A percentile compares a stretch with the other conserved stretches of the same genome.
Conservation (phyloP, 106 monocot genomes). For the Dioscorea dumetorum region DNA sequence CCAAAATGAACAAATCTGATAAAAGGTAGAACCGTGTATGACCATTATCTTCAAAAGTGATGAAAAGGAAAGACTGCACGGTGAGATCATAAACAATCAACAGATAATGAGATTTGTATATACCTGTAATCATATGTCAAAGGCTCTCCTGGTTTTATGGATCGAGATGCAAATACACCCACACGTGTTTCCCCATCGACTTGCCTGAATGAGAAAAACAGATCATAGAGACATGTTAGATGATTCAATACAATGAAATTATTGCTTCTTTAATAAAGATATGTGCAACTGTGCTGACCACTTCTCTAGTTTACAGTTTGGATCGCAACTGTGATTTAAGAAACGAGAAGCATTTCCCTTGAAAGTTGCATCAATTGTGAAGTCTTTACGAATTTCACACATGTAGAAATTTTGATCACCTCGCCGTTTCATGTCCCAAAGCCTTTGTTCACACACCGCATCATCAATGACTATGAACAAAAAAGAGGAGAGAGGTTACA, state of each 20-base stretch:
- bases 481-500: background rate
- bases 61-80: too few relatives aligned
- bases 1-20: slow-evolving; percentile 90
- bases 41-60: background rate
- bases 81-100: too few relatives aligned
- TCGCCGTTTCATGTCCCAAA: slow-evolving; percentile 91
- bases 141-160: slow-evolving; percentile 71
- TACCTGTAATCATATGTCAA: slow-evolving; percentile 98
- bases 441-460: slow-evolving; percentile 81
- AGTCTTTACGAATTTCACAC: slow-evolving; percentile 92
- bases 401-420: slow-evolving; percentile 93
- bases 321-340: slow-evolving; percentile 93
- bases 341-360: slow-evolving; percentile 95
- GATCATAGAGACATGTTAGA: background rate
- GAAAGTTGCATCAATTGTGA: slow-evolving; percentile 97
- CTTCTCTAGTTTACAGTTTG: slow-evolving; percentile 96
- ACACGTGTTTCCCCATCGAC: slow-evolving; percentile 98
- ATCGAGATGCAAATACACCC: slow-evolving; percentile 82
- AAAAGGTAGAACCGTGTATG: background rate
- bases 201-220: slow-evolving; percentile 42
- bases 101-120: background rate
- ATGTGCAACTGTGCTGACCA: slow-evolving; percentile 38
- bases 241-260: too few relatives aligned
- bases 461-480: slow-evolving; percentile 79
- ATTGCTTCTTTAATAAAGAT: too few relatives aligned